Evolutionary conservation across 192 early-diverging fungal genomes (phyloP).

Genomic region (Podila verticillata): DNA sequence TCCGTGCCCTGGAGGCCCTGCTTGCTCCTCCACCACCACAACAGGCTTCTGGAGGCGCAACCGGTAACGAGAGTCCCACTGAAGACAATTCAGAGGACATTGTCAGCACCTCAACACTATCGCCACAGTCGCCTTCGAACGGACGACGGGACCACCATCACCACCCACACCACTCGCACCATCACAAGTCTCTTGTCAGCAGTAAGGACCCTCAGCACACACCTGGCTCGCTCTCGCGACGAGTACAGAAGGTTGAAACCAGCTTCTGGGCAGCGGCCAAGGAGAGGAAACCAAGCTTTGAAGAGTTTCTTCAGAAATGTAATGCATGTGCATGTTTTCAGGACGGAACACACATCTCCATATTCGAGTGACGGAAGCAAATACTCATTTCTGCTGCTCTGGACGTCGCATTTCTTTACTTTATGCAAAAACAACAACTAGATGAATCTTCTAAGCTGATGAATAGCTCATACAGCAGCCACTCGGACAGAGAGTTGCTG

Average conservation of each 20-base stretch:
- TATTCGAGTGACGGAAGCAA: too few relatives aligned
- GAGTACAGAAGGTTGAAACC: constrained; percentile 33
- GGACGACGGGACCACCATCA: constrained; percentile 6
- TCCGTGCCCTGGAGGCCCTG: constrained; percentile 27
- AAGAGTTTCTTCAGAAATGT: constrained; percentile 48
- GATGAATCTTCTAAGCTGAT: constrained; percentile 32
- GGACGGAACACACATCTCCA: too few relatives aligned
- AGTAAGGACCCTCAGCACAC: constrained; percentile 11
- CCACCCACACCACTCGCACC: neutral
- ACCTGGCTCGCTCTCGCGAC: constrained; percentile 39
- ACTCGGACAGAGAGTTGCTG: constrained; percentile 35
- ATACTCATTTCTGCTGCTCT: neutral
- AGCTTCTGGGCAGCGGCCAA: constrained; percentile 18
- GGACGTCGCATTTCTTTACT: neutral
- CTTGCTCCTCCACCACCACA: constrained; percentile 14
- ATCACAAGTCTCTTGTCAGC: neutral
- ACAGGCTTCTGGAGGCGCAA: neutral
- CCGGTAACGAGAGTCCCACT: constrained; percentile 18
- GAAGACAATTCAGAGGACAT: constrained; percentile 26
- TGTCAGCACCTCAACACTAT: constrained; percentile 11
- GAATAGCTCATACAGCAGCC: constrained; percentile 17
- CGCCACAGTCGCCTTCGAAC: neutral
- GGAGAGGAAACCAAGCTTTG: constrained; percentile 31
- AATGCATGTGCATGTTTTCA: neutral
- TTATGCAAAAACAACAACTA: neutral